Evolutionary conservation across 345 rosid genomes (phyloP).

Genomic region (Brassica rapa): DNA sequence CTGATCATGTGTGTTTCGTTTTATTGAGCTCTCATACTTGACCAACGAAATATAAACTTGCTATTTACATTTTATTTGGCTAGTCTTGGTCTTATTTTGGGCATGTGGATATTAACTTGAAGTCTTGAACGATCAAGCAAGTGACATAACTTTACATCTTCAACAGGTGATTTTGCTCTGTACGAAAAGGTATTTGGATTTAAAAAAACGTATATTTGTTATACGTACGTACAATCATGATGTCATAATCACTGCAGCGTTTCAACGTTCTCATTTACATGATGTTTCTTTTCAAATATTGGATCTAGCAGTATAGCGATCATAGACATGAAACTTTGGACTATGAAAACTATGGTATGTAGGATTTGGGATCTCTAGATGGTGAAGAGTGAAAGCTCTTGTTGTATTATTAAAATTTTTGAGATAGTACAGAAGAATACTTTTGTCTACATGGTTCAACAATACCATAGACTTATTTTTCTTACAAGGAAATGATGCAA

Average conservation of each 20-base stretch:
- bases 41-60: not conserved
- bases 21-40: not conserved
- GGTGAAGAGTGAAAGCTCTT: not conserved
- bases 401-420: constrained; percentile 25
- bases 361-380: not conserved
- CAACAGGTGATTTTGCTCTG: not conserved
- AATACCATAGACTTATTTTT: constrained; percentile 30
- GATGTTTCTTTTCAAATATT: not conserved
- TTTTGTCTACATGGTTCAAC: constrained; percentile 24
- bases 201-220: not conserved
- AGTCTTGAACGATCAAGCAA: constrained; percentile 19
- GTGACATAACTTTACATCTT: constrained; percentile 8
- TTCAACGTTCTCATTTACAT: not conserved
- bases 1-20: not conserved
- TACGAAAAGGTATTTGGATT: not conserved
- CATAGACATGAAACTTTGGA: constrained; percentile 5
- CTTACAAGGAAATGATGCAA: constrained; percentile 14
- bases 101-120: constrained; percentile 22
- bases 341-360: constrained; percentile 10
- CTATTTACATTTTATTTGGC: not conserved
- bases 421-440: constrained; percentile 11
- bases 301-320: not conserved
- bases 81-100: not conserved
- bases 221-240: constrained; percentile 51
- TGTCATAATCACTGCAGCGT: constrained; percentile 27